Conservation (phyloP, 352 stramenopile species). For the Phytophthora fragariae region DNA sequence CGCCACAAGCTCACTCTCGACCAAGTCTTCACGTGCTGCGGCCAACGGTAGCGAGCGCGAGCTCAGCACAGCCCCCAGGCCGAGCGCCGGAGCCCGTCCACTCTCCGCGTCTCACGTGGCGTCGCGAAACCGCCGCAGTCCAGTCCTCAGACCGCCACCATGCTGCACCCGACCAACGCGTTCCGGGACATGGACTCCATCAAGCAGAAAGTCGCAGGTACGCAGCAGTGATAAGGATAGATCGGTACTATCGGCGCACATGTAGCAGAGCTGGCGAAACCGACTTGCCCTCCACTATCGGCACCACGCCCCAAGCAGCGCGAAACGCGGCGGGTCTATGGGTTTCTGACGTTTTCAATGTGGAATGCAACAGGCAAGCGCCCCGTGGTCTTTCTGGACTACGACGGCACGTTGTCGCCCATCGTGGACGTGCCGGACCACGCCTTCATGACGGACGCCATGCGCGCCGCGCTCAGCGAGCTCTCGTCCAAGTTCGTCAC, state of each 20-base stretch:
- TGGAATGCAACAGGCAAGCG: constrained; percentile 49
- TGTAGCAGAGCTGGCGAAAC: constrained; percentile 1
- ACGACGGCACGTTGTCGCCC: constrained; percentile 79
- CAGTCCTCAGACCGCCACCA: constrained; percentile 15
- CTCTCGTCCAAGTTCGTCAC: constrained; percentile 78
- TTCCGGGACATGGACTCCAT: constrained; percentile 68
- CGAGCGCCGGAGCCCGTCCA: constrained; percentile 13
- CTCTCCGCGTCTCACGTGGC: background rate
- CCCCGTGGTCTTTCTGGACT: constrained; percentile 79
- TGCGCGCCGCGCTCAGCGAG: constrained; percentile 60
- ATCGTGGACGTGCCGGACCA: constrained; percentile 81
- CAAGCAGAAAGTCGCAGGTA: constrained; percentile 63
- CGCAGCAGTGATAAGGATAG: background rate
- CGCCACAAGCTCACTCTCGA: constrained; percentile 15
- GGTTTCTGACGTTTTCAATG: constrained; percentile 34
- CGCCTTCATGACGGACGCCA: constrained; percentile 74
- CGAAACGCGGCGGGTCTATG: constrained; percentile 20
- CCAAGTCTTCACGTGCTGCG: constrained; percentile 21
- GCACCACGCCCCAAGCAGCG: constrained; percentile 2
- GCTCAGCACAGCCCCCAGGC: constrained; percentile 41
- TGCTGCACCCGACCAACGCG: constrained; percentile 66
- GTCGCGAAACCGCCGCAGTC: constrained; percentile 19
- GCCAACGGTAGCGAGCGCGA: constrained; percentile 32
- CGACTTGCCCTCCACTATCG: background rate
- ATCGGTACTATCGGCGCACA: background rate